These are phyloP conservation scores for Ceratobasidium sp. DNA, from an alignment of 1,284 basidiomycete genomes.

Conservation along the genomic window DNA sequence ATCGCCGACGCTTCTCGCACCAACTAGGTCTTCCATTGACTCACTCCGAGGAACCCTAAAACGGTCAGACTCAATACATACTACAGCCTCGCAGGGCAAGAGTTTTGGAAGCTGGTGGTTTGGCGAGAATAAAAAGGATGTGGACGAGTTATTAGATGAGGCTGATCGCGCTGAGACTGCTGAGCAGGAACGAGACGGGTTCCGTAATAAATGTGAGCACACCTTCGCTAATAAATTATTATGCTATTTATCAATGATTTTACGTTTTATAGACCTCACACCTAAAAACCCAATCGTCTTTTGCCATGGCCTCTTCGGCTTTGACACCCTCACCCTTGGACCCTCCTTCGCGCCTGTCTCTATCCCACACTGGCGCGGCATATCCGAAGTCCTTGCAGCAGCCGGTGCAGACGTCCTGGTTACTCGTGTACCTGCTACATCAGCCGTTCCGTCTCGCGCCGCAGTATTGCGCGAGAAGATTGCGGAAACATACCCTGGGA, in stretches of 20 bases:
- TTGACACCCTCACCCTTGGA: conserved; percentile 78
- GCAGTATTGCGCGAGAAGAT: conserved; percentile 88
- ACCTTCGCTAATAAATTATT: not conserved
- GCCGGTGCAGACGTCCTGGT: conserved; percentile 93
- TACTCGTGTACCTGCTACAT: conserved; percentile 92
- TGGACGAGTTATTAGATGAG: conserved; percentile 67
- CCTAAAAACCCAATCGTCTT: conserved; percentile 90
- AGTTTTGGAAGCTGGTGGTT: conserved; percentile 59
- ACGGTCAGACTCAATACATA: conserved; percentile 46
- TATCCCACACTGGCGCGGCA: conserved; percentile 95
- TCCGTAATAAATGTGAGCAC: conserved; percentile 78
- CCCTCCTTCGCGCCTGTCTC: conserved; percentile 83
- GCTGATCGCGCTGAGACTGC: conserved; percentile 70
- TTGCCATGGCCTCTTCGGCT: conserved; percentile 93
- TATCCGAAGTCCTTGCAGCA: conserved; percentile 89
- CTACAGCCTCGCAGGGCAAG: conserved; percentile 51
- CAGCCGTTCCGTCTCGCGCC: conserved; percentile 87
- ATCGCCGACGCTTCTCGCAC: conserved; percentile 39
- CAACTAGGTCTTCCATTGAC: conserved; percentile 42
- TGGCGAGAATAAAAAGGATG: conserved; percentile 64
- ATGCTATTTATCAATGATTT: conserved; percentile 17
- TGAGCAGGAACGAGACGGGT: conserved; percentile 68
- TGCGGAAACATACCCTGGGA: conserved; percentile 81
- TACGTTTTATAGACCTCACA: conserved; percentile 68
- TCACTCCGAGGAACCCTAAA: conserved; percentile 41